Evolutionary conservation across 2,329 filamentous ascomycete genomes (phyloP).

Genomic region (Venturia carpophila): DNA sequence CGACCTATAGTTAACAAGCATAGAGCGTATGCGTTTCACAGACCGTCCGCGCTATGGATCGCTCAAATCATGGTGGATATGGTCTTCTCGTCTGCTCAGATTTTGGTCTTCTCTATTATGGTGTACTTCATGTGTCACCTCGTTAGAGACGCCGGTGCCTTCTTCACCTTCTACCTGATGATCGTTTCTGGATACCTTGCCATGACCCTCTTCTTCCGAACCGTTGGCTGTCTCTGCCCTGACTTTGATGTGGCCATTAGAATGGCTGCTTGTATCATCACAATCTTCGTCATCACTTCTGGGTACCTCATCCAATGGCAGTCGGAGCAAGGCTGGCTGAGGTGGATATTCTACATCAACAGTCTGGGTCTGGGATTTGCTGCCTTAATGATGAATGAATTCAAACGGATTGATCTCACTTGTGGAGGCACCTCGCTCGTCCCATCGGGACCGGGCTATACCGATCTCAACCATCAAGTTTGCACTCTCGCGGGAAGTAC

Average conservation of each 20-base stretch:
- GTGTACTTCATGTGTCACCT: constrained; percentile 74
- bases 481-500: constrained; percentile 70
- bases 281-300: constrained; percentile 70
- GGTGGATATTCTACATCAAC: constrained; percentile 76
- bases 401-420: constrained; percentile 57
- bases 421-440: constrained; percentile 63
- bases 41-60: constrained; percentile 75
- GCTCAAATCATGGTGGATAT: constrained; percentile 75
- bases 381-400: constrained; percentile 81
- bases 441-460: constrained; percentile 62
- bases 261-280: constrained; percentile 67
- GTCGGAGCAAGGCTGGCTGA: constrained; percentile 64
- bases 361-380: constrained; percentile 67
- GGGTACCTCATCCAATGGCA: constrained; percentile 80
- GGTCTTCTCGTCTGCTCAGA: constrained; percentile 62
- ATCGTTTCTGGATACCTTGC: constrained; percentile 35
- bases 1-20: constrained; percentile 72
- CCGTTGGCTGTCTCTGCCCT: constrained; percentile 64
- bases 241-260: constrained; percentile 84
- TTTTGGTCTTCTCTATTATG: constrained; percentile 64
- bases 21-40: constrained; percentile 72
- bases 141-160: constrained; percentile 61
- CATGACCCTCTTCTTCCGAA: constrained; percentile 73
- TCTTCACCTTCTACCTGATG: constrained; percentile 65
- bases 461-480: constrained; percentile 64